Percentiles rank a stretch among this genome's conserved stretches.
Conservation (phyloP, 768 basidiomycete species). For the Leccinum variicolor region DNA sequence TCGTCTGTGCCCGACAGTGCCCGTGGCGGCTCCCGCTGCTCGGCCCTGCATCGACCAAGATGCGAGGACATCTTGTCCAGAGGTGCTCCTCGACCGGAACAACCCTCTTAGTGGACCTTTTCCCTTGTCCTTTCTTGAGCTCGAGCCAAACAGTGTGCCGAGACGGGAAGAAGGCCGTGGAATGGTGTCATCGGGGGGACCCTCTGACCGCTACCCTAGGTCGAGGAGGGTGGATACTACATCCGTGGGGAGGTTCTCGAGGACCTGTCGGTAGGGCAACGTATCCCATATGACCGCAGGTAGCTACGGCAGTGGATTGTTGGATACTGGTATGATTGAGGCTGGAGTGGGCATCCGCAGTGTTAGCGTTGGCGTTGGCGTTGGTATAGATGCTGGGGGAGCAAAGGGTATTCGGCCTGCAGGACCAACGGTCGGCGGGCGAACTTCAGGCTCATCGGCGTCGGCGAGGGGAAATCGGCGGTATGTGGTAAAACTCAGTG, state of each 20-base stretch:
- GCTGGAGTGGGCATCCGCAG: constrained; percentile 1
- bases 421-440: constrained; percentile 3
- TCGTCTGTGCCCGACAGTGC: constrained; percentile 17
- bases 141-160: constrained; percentile 19
- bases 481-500: constrained; percentile 26
- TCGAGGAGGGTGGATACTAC: constrained; percentile 26
- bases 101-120: constrained; percentile 39
- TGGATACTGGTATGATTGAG: neutral
- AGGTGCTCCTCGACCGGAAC: constrained; percentile 43
- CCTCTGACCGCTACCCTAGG: neutral
- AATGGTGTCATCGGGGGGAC: constrained; percentile 15
- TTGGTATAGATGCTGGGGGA: constrained; percentile 3
- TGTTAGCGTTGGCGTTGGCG: neutral
- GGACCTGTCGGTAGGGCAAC: constrained; percentile 53
- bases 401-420: constrained; percentile 11
- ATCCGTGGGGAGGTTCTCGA: constrained; percentile 48
- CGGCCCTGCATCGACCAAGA: constrained; percentile 10
- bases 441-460: constrained; percentile 1
- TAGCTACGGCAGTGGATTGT: constrained; percentile 62
- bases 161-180: constrained; percentile 20
- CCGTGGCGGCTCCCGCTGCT: constrained; percentile 14
- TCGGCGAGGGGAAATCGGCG: constrained; percentile 3
- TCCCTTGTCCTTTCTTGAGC: constrained; percentile 32
- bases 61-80: constrained; percentile 11
- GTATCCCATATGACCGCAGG: constrained; percentile 59